These are phyloP conservation scores for Gracilaria domingensis DNA, from an alignment of 23 red algal species.

Conservation along the genomic window DNA sequence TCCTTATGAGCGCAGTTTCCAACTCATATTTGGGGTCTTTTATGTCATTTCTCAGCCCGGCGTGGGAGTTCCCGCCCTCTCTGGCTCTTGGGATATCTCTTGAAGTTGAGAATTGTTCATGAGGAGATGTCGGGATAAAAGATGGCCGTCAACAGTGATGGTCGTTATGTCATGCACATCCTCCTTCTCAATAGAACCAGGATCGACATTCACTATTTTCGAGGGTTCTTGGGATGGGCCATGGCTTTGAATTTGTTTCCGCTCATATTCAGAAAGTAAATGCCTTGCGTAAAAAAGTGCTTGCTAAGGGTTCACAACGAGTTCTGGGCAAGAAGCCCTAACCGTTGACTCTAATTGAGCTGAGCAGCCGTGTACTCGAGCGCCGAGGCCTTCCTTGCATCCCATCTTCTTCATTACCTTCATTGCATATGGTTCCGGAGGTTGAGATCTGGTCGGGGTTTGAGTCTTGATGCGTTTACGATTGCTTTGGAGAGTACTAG, in stretches of 20 bases:
- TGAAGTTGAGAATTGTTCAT: background rate
- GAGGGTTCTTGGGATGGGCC: background rate
- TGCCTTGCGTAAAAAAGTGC: background rate
- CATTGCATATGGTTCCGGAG: constrained; percentile 1
- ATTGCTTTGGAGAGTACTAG: background rate
- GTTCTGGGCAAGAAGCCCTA: constrained; percentile 12
- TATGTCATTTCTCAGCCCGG: background rate
- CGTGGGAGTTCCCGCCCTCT: background rate
- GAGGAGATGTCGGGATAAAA: background rate
- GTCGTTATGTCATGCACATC: background rate
- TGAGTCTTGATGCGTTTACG: background rate
- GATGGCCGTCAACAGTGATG: background rate
- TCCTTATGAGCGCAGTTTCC: too few species aligned
- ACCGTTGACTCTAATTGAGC: constrained; percentile 17
- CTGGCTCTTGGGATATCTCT: background rate
- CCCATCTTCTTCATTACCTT: constrained; percentile 71
- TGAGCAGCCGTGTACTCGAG: constrained; percentile 42
- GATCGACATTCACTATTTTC: background rate
- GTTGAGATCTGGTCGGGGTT: background rate
- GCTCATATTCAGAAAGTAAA: constrained; percentile 16
- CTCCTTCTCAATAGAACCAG: background rate
- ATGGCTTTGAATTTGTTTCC: background rate
- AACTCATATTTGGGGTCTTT: constrained; percentile 22
- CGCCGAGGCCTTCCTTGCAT: constrained; percentile 55
- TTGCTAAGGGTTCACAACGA: constrained; percentile 3